These are phyloP conservation scores for Calycina herbarum DNA, from an alignment of 2,329 filamentous ascomycete species.

Conservation along the genomic window DNA sequence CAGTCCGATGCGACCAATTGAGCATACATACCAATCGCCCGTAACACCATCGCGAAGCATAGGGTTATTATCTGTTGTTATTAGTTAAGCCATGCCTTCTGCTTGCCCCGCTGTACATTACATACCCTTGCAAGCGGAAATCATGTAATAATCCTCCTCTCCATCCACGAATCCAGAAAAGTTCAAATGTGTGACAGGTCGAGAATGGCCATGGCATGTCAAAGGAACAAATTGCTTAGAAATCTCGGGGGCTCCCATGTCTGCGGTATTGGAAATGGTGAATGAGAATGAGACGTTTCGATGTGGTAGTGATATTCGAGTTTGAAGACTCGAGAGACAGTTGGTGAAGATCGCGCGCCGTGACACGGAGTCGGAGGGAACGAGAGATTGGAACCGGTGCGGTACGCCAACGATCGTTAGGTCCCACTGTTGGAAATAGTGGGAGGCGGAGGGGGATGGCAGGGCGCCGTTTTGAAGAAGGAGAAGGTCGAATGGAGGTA, in stretches of 20 bases:
- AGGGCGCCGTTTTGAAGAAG: neutral
- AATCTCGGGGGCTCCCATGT: constrained; percentile 34
- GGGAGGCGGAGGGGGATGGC: neutral
- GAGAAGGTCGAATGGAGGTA: neutral
- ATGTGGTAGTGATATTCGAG: constrained; percentile 9
- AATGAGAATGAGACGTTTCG: neutral
- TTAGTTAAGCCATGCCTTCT: constrained; percentile 17
- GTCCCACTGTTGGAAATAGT: neutral
- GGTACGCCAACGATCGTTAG: neutral
- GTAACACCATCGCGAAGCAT: constrained; percentile 97
- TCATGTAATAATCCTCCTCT: constrained; percentile 70
- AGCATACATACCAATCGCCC: constrained; percentile 72
- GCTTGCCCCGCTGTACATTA: constrained; percentile 16
- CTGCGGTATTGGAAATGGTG: constrained; percentile 10
- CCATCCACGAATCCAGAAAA: constrained; percentile 61
- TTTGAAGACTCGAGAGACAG: constrained; percentile 1
- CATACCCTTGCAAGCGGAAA: constrained; percentile 69
- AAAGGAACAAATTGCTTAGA: constrained; percentile 56
- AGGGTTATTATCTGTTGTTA: constrained; percentile 79
- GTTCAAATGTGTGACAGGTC: constrained; percentile 71
- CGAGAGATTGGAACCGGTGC: neutral
- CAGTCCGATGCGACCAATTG: constrained; percentile 3
- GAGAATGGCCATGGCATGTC: constrained; percentile 74
- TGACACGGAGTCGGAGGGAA: neutral
- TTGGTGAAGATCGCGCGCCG: neutral